phyloP scores from a whole-genome alignment of 108 stramenopile genomes.

The Cyclotella baltica region DNA sequence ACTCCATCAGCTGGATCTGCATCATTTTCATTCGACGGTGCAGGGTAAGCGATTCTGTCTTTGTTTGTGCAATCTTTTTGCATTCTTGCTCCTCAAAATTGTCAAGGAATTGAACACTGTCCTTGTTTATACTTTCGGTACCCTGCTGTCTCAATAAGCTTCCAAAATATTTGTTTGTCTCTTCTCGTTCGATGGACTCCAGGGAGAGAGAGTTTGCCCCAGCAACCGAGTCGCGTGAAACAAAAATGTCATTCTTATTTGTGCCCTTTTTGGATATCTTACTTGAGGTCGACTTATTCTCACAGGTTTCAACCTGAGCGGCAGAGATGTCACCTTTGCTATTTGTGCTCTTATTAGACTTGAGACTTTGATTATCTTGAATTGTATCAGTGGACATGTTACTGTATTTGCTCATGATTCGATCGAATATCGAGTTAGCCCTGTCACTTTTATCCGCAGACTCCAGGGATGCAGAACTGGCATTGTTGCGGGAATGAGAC shows the following conservation, averaged over 20 bases:
- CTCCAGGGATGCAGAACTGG: background rate
- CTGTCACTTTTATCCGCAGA: background rate
- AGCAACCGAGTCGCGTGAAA: background rate
- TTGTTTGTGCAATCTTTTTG: background rate
- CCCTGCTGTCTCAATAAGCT: too few relatives aligned
- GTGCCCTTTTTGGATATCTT: too few relatives aligned
- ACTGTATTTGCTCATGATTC: conserved; percentile 30
- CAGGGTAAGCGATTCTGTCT: background rate
- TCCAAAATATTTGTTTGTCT: background rate
- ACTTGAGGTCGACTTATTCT: background rate
- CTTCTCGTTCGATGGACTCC: background rate
- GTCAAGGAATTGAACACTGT: too few relatives aligned
- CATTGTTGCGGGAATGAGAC: background rate
- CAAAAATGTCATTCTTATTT: background rate
- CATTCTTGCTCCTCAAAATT: too few relatives aligned
- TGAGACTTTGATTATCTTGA: background rate
- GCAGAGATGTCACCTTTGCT: background rate
- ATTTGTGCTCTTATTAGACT: too few relatives aligned
- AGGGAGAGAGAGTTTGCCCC: conserved; percentile 1
- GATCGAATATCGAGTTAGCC: conserved; percentile 18
- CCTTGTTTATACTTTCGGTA: too few relatives aligned
- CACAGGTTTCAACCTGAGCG: background rate
- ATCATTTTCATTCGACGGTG: conserved; percentile 9
- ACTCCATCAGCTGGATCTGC: conserved; percentile 7
- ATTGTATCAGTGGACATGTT: conserved; percentile 8